phyloP scores from a whole-genome alignment of 2,329 filamentous ascomycete species.

The Fusarium praegraminearum region DNA sequence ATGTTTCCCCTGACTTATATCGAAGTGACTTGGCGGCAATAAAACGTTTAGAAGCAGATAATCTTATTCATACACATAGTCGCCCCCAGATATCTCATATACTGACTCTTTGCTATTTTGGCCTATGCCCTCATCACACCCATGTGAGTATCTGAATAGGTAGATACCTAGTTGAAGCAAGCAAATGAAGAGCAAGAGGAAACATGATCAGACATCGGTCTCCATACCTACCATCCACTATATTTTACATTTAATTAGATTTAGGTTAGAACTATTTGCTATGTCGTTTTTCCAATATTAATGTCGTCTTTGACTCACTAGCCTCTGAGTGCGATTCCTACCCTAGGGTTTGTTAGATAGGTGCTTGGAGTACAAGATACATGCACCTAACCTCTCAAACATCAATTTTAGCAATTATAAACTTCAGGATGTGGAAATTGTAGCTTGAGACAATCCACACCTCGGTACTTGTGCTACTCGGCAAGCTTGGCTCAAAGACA shows the following conservation, averaged over 20 bases:
- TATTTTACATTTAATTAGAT: background rate
- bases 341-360: background rate
- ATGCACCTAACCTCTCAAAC: background rate
- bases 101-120: background rate
- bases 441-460: slow-evolving; percentile 29
- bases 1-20: slow-evolving; percentile 12
- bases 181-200: background rate
- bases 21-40: slow-evolving; percentile 3
- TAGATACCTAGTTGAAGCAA: background rate
- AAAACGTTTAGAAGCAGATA: background rate
- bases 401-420: background rate
- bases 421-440: slow-evolving; percentile 8
- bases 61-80: background rate
- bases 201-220: background rate
- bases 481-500: slow-evolving; percentile 10
- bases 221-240: background rate
- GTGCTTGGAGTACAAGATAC: no score
- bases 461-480: slow-evolving; percentile 20
- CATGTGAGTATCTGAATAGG: no score
- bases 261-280: background rate
- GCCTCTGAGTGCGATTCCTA: background rate
- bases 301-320: background rate
- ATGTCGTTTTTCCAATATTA: background rate
- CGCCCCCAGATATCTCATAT: background rate
- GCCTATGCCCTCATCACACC: no score